Evolutionary conservation across 2,329 filamentous ascomycete genomes (phyloP), one percentile per base, ranked within the genome.

Genomic region (Cercospora zeae-maydis): DNA sequence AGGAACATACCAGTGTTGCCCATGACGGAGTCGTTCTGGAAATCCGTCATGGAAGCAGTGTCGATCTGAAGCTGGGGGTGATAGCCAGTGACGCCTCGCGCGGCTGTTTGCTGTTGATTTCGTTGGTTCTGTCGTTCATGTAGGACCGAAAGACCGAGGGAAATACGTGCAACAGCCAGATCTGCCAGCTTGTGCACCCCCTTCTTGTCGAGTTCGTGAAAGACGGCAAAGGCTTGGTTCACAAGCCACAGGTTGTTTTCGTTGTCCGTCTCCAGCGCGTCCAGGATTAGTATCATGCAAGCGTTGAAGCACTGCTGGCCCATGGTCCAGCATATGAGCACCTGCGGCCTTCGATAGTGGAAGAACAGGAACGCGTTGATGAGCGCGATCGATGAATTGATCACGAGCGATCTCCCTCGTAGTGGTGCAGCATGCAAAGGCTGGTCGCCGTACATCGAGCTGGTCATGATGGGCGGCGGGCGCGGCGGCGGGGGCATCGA

Each of bases 251-350:
- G 66, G 16, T 76, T 73, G n/a, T 72, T 71, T 16, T 74, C 68
- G 42, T 76, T 74, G 16, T 72, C 73, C 1, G 76, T 76, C 68
- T 82, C 80, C 63, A 80, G 72, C 7, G 78, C 78, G 55, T 81
- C 79, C 1, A 81, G 72, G 1, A 81, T 72, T 6, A 83, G 68
- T 21, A 83, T 79, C 79, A 81, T 81, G 63, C 76, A 78, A 9
- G 79, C 78, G 61, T 81, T 82, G 73, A 82, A 82, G 2, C 80
- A 79, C 71, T 81, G 79, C 63, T 82, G 81, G 36, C 76, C 76
- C 66, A 81, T 76, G 0, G 75, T 79, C 80, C 80, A 82, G 65
- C 78, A 81, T 37, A 81, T 76, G 34, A 82, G 70, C 1, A 78
- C 77, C 21, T 76, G 75, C 14, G 76, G 79, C 13, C 78, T 69